Evolutionary conservation across 2,329 filamentous ascomycete genomes (phyloP), one percentile per base, ranked within the genome.

Genomic region (Arthrobotrys sinensis): DNA sequence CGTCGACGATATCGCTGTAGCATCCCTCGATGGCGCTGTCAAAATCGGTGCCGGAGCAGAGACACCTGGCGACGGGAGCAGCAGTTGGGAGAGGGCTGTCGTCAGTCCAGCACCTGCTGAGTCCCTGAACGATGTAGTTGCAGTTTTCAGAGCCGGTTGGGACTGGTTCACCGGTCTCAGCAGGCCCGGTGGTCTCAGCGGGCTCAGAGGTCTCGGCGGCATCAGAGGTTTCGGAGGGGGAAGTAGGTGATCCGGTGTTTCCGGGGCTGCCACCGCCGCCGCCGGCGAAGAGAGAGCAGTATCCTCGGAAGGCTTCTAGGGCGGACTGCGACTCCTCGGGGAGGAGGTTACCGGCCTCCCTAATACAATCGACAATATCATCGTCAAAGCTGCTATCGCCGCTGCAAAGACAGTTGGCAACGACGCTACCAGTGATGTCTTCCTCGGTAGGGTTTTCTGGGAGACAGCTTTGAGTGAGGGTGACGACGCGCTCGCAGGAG

Each of bases 31-130:
- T 12, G 6, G 64, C 71, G n/a, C 11, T 16, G 19, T 76, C 71
- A 21, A 76, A 69, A 12, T 45, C 36, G 24, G 55, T 68, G 14
- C 55, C 70, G n/a, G 50, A 36, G 53, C 71, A 76, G 21, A 76
- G 55, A 34, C 71, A 76, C 2, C 24, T 32, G 34, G 71, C 71
- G n/a, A 69, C 64, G 1, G 64, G 32, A 16, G 52, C 19, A 6
- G 64, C 53, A 21, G 64, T 68, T 34, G 68, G 68, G 32, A 76
- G 43, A 1, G 53, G 1, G 34, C 43, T 53, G 21, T 19, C 52
- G 11, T 64, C 71, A 4, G 63, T 69, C 71, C 63, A 76, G 46
- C 71, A 76, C 4, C 21, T 19, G 50, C 38, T 68, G 11, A 63
- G n/a, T 4, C 63, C 63, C 2, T 5, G 16, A 8, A 53, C 32